These are phyloP conservation scores for Plasmodium gonderi DNA, from an alignment of 169 alveolate genomes.

Conservation along the genomic window DNA sequence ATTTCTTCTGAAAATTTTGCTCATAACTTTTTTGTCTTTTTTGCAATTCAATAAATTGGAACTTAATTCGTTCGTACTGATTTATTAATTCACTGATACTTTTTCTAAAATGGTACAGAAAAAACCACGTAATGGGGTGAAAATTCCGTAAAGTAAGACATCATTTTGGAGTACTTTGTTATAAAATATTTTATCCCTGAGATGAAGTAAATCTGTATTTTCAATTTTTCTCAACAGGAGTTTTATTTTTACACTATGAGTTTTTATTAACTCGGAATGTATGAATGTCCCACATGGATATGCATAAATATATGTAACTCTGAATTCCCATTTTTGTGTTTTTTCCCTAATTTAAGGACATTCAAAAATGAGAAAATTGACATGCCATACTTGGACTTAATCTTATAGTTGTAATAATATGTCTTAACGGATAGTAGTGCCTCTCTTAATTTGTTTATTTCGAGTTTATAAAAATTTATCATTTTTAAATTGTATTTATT, in stretches of 20 bases:
- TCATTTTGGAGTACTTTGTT: neutral
- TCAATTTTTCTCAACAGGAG: neutral
- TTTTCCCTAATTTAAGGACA: too few relatives aligned
- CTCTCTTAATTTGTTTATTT: constrained; percentile 61
- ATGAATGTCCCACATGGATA: neutral
- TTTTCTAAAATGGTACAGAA: constrained; percentile 2
- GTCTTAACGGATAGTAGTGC: constrained; percentile 31
- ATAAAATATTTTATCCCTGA: neutral
- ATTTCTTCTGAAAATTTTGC: constrained; percentile 42
- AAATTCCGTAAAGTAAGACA: too few relatives aligned
- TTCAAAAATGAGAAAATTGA: too few relatives aligned
- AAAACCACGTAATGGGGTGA: too few relatives aligned
- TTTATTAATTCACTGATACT: constrained; percentile 31
- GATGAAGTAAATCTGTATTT: neutral
- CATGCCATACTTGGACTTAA: constrained; percentile 34
- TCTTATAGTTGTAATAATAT: constrained; percentile 61
- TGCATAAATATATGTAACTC: too few relatives aligned
- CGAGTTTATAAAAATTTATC: constrained; percentile 62
- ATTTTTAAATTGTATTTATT: constrained; percentile 35
- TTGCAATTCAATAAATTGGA: constrained; percentile 54
- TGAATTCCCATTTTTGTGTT: too few relatives aligned
- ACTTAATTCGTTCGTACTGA: constrained; percentile 63
- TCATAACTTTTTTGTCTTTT: constrained; percentile 67
- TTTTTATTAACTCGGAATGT: too few relatives aligned
- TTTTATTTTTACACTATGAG: too few relatives aligned